Evolutionary conservation across 1,139 yeast genomes (phyloP), one percentile per base, ranked within the genome.

Genomic region (Nakaseomyces delphensis): DNA sequence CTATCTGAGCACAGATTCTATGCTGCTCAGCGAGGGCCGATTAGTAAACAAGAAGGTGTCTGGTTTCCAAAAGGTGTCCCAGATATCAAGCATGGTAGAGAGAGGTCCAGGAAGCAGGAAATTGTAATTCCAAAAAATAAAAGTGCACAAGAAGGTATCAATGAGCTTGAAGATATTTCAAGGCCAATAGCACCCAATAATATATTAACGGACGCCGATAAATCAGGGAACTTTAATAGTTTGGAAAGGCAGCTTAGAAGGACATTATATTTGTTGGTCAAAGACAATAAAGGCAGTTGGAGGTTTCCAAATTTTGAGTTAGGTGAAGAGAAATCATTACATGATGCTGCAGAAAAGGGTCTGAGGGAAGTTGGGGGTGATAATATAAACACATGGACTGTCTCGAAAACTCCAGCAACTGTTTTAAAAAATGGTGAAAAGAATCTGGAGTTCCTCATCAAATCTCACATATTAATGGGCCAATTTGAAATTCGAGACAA

Each of bases 391-490:
- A 82, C 89, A 41, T 91, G 94, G 83, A 77, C 85, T 16, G 95
- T 91, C 14, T 85, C 97, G 20, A 77, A 77, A 48, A 82, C 83
- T 9, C 98, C 98, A 36, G 81, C 91, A 39, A 93, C 83, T 47
- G 79, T 83, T 5, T 56, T 77, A 46, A 65, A 68, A 49, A 64
- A 61, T 40, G 65, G 61, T 39, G 53, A 55, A 3, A 55, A 55
- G 33, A 54, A 54, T 2, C 41, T 48, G 2, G 66, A 61, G 48
- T 91, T 80, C 59, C 70, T 84, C 56, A 78, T 91, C 57, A 86
- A 86, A 64, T 83, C 95, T 36, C 96, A 86, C 60, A 85, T 91
- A 44, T 68, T 91, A 54, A 84, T 95, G n/a, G 98, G 98, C 38
- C 67, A 69, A 48, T 89, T 89, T 59, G 68, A 68, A 43, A 75